Evolutionary conservation across 441 rosid genomes (phyloP).

Genomic region (Lepidium campestre): DNA sequence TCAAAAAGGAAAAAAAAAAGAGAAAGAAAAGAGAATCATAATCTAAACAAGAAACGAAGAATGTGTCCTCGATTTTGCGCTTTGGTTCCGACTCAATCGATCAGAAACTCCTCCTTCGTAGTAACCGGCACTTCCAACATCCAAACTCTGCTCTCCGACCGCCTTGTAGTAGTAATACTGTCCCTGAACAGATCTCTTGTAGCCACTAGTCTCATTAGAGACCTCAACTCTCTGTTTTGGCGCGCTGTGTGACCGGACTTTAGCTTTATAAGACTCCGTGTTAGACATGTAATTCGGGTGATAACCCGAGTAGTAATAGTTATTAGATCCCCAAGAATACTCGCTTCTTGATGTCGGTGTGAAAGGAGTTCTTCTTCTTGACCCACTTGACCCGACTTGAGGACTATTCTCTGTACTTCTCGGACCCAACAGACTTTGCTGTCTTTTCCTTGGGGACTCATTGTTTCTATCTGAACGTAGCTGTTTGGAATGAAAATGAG

Average conservation of each 20-base stretch:
- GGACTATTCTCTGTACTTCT: conserved; percentile 30
- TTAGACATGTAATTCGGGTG: conserved; percentile 51
- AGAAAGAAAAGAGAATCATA: neutral
- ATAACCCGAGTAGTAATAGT: conserved; percentile 31
- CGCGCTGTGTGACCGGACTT: conserved; percentile 41
- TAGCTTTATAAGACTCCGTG: conserved; percentile 48
- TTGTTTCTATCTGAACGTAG: conserved; percentile 11
- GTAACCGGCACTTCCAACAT: conserved; percentile 15
- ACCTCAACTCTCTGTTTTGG: conserved; percentile 35
- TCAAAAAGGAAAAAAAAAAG: neutral
- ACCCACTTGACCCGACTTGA: conserved; percentile 28
- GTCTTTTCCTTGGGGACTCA: conserved; percentile 28
- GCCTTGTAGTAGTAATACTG: conserved; percentile 15
- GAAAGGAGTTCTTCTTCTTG: conserved; percentile 27
- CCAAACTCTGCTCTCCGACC: conserved; percentile 16
- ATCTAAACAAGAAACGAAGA: conserved; percentile 26
- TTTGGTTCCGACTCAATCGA: conserved; percentile 22
- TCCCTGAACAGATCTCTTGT: conserved; percentile 27
- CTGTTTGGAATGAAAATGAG: conserved; percentile 3
- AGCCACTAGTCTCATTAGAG: conserved; percentile 15
- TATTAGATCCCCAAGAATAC: conserved; percentile 31
- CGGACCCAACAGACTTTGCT: conserved; percentile 13
- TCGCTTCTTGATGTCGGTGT: conserved; percentile 26
- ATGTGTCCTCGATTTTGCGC: conserved; percentile 21
- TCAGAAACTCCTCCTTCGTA: conserved; percentile 22